Evolutionary conservation across 106 monocot genomes (phyloP), one percentile per base, ranked within the genome.

Genomic region (Cymbidium sinense): DNA sequence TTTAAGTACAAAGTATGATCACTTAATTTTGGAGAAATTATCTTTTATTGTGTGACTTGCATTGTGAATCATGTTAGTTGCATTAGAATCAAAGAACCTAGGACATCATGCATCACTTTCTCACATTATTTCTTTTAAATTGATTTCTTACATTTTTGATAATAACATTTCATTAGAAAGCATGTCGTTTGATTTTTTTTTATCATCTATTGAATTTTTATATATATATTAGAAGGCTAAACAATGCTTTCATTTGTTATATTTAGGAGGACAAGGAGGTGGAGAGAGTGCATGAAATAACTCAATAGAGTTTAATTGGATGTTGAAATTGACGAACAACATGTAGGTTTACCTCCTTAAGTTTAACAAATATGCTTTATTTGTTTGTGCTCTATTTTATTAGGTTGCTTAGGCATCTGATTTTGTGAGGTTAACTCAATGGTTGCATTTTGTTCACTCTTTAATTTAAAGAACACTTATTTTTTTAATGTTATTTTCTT

Each of bases 261-360:
- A 23, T 81, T 33, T 75, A 93, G 92, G 87, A 74, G 55, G 64
- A 82, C 55, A 11, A 72, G 64, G 70, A 87, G 44, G 84, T 83
- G 52, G 90, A 86, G 74, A 86, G 82, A 37, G 79, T 79, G 43
- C 98, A 74, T 80, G 90, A 91, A 83, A 78, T 94, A 70, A 98
- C 94, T 20, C 88, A 98, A n/a, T 78, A 83, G 92, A 78, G 94
- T 92, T 73, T 98, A 83, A 77, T 70, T 98, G 81, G 98, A 98
- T 82, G 82, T 98, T 52, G 86, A 85, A 76, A 87, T 98, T 70
- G 88, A 84, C 82, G 88, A 81, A 21, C 94, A 98, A 61, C 86
- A 80, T 84, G 70, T 82, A 86, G 92, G 98, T 93, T 86, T 75
- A 43, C 39, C 1, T 37, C 12, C 33, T 70, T 76, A 10, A 35